These are phyloP conservation scores for Paratinospora sagittata DNA, from an alignment of 164 flowering plant species.

Conservation along the genomic window DNA sequence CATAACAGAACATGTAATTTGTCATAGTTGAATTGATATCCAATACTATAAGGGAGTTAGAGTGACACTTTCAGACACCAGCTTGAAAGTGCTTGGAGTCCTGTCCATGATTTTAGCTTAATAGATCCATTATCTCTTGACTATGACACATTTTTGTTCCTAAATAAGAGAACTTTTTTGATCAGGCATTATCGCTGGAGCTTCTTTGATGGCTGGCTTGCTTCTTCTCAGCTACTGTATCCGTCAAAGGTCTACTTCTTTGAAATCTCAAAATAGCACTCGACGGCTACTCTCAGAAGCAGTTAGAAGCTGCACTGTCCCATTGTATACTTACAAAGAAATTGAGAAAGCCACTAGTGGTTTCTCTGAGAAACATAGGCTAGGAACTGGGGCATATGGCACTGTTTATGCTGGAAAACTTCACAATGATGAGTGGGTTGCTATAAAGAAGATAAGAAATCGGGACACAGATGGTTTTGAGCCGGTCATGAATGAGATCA, in stretches of 20 bases:
- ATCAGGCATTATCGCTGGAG: slow-evolving; percentile 51
- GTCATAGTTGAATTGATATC: background rate
- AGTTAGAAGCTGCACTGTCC: slow-evolving; percentile 38
- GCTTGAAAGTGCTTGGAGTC: no score
- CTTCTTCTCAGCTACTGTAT: slow-evolving; percentile 20
- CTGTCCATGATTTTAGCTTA: no score
- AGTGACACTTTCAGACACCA: no score
- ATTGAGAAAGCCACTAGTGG: slow-evolving; percentile 66
- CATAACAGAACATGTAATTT: background rate
- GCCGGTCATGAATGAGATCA: slow-evolving; percentile 80
- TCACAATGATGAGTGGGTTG: slow-evolving; percentile 55
- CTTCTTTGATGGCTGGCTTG: slow-evolving; percentile 31
- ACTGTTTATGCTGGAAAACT: slow-evolving; percentile 82
- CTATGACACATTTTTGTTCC: background rate
- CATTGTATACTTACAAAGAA: slow-evolving; percentile 62
- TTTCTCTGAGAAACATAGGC: slow-evolving; percentile 56
- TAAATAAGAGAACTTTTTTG: slow-evolving; percentile 4
- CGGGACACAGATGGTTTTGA: slow-evolving; percentile 52
- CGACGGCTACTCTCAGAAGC: slow-evolving; percentile 41
- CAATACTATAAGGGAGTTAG: no score
- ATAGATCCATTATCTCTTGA: background rate
- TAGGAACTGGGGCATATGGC: slow-evolving; percentile 85
- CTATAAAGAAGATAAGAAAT: slow-evolving; percentile 65
- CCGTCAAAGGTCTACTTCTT: slow-evolving; percentile 12
- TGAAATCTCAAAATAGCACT: slow-evolving; percentile 18